Percentiles rank a stretch among this genome's conserved stretches.
Conservation (phyloP, 1,284 basidiomycete genomes). For the Apiotrichum domesticum region DNA sequence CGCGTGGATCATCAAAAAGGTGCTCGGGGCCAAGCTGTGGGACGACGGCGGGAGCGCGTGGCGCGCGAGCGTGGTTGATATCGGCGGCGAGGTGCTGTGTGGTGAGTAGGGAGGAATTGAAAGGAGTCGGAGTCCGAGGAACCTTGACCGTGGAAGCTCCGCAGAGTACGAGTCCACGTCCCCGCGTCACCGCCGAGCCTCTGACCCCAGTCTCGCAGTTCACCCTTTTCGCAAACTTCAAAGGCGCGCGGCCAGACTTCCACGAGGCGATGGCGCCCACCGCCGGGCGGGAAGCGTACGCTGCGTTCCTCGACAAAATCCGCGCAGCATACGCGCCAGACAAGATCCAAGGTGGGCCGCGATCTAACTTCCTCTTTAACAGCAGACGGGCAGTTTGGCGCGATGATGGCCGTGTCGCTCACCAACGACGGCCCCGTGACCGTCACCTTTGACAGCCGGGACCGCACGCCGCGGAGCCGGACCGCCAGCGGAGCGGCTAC, state of each 20-base stretch:
- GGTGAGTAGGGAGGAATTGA: constrained; percentile 41
- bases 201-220: constrained; percentile 65
- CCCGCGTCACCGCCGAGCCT: no score
- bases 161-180: no score
- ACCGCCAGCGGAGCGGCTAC: constrained; percentile 3
- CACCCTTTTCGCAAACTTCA: constrained; percentile 79
- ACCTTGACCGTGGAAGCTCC: background rate
- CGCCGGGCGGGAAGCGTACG: constrained; percentile 64
- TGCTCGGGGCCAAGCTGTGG: constrained; percentile 68
- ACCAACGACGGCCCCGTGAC: constrained; percentile 84
- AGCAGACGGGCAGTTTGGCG: constrained; percentile 67
- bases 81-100: constrained; percentile 77
- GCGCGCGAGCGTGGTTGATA: constrained; percentile 75
- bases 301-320: constrained; percentile 63
- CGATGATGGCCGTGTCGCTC: constrained; percentile 83
- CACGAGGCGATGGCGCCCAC: constrained; percentile 75
- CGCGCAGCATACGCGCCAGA: constrained; percentile 60
- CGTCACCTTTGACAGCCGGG: constrained; percentile 59
- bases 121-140: no score
- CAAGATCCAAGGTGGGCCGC: constrained; percentile 64
- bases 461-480: constrained; percentile 4
- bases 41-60: constrained; percentile 55
- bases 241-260: constrained; percentile 81
- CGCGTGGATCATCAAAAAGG: constrained; percentile 66
- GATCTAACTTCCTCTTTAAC: constrained; percentile 2